Evolutionary conservation across 768 basidiomycete species (phyloP).

Genomic region (Solioccasus polychromus): DNA sequence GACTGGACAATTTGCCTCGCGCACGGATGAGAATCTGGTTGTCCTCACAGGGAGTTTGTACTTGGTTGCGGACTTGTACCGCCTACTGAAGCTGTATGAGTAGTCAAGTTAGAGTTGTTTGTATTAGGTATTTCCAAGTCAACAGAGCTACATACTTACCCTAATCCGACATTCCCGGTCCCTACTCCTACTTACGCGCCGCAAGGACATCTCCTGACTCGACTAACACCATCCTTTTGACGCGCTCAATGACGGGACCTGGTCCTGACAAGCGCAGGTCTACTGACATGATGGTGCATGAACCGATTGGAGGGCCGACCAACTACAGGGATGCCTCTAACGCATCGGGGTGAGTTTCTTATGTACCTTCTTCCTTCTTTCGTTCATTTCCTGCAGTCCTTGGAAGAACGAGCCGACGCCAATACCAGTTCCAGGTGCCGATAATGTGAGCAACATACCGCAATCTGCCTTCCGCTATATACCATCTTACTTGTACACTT

Average conservation of each 20-base stretch:
- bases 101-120: neutral
- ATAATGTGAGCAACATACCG: constrained; percentile 13
- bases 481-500: constrained; percentile 4
- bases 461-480: neutral
- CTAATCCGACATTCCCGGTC: too few species aligned
- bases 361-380: neutral
- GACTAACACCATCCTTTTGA: constrained; percentile 9
- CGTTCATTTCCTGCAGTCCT: constrained; percentile 3
- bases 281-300: constrained; percentile 10
- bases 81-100: constrained; percentile 35
- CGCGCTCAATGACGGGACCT: constrained; percentile 8
- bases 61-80: constrained; percentile 90
- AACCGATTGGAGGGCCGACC: constrained; percentile 7
- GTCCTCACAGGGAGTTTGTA: constrained; percentile 92
- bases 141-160: too few species aligned
- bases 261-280: constrained; percentile 12
- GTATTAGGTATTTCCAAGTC: too few species aligned
- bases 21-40: constrained; percentile 42
- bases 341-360: constrained; percentile 15
- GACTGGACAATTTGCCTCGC: constrained; percentile 1
- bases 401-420: constrained; percentile 25
- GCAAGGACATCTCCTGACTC: constrained; percentile 10
- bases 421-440: constrained; percentile 17
- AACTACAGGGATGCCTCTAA: constrained; percentile 32
- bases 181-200: too few species aligned